Evolutionary conservation across 345 rosid species (phyloP).

Genomic region (Ricinus communis): DNA sequence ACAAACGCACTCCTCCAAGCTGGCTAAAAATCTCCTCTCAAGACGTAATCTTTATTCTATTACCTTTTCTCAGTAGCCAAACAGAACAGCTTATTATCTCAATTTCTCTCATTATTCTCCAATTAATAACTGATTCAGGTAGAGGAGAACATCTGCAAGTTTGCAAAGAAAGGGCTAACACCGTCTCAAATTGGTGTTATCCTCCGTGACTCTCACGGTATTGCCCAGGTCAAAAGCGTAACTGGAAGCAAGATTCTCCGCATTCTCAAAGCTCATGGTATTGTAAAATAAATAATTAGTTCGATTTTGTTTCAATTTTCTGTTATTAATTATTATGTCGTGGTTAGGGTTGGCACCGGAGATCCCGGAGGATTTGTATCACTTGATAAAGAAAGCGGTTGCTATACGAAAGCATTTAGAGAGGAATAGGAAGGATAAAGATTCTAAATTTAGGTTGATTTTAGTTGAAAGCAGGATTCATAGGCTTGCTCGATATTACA

Average conservation of each 20-base stretch:
- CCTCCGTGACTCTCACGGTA: slow-evolving; percentile 78
- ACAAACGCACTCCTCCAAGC: slow-evolving; percentile 75
- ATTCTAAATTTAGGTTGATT: slow-evolving; percentile 86
- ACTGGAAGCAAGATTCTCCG: slow-evolving; percentile 71
- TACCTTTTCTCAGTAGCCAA: neutral
- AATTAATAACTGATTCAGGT: slow-evolving; percentile 33
- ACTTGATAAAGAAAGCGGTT: slow-evolving; percentile 85
- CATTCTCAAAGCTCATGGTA: slow-evolving; percentile 66
- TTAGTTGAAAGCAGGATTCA: slow-evolving; percentile 93
- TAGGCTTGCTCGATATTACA: slow-evolving; percentile 88
- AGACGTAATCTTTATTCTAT: slow-evolving; percentile 33
- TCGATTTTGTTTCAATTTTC: neutral
- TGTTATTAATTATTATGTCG: neutral
- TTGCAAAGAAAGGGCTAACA: slow-evolving; percentile 74
- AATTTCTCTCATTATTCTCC: neutral
- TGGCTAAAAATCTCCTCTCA: slow-evolving; percentile 70
- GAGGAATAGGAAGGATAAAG: slow-evolving; percentile 97
- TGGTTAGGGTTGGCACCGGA: slow-evolving; percentile 75
- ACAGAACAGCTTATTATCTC: neutral
- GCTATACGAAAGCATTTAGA: slow-evolving; percentile 91
- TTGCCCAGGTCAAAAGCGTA: slow-evolving; percentile 66
- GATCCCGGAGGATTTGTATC: slow-evolving; percentile 88
- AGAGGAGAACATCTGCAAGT: slow-evolving; percentile 64
- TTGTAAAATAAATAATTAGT: neutral
- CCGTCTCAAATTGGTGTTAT: slow-evolving; percentile 81